phyloP scores from a whole-genome alignment of 2,329 filamentous ascomycete species.

The Ophiocordyceps robertsii region DNA sequence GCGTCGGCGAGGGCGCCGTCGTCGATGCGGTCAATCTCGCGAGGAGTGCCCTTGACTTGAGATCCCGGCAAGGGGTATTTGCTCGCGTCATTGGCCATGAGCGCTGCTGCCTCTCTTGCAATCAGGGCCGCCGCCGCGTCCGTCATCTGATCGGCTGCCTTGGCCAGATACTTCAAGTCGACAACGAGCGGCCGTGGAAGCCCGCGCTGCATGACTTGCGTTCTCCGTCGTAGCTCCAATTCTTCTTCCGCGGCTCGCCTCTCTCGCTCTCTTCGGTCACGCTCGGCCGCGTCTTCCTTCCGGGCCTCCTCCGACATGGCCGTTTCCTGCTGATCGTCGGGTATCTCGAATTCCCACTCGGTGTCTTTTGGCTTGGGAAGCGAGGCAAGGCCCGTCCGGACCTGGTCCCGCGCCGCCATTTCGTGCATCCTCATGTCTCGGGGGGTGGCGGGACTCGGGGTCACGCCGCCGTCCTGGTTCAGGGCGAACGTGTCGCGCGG shows the following conservation, averaged over 20 bases:
- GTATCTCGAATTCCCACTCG: conserved; percentile 87
- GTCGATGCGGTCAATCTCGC: conserved; percentile 48
- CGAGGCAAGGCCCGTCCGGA: conserved; percentile 62
- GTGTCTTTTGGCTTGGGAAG: conserved; percentile 86
- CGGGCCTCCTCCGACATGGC: conserved; percentile 30
- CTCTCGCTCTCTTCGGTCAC: conserved; percentile 65
- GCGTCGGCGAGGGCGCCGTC: conserved; percentile 65
- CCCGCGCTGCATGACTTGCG: conserved; percentile 77
- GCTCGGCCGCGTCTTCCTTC: conserved; percentile 51
- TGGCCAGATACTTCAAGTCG: conserved; percentile 55
- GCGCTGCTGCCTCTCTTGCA: conserved; percentile 59
- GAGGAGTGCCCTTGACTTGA: conserved; percentile 48
- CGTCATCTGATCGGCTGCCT: conserved; percentile 42
- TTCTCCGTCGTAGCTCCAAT: conserved; percentile 69
- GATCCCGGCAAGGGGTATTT: conserved; percentile 59
- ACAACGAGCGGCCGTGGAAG: conserved; percentile 66
- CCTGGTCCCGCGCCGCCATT: conserved; percentile 50
- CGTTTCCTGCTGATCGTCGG: conserved; percentile 62
- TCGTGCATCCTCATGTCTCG: conserved; percentile 62
- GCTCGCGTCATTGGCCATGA: conserved; percentile 72
- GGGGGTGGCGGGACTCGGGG: conserved; percentile 61
- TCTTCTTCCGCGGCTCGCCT: conserved; percentile 60
- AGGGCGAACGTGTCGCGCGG: conserved; percentile 79
- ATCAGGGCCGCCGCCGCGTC: conserved; percentile 58
- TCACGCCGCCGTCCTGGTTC: conserved; percentile 58